Conservation (phyloP, 1,139 yeast genomes). For the Candida dubliniensis region DNA sequence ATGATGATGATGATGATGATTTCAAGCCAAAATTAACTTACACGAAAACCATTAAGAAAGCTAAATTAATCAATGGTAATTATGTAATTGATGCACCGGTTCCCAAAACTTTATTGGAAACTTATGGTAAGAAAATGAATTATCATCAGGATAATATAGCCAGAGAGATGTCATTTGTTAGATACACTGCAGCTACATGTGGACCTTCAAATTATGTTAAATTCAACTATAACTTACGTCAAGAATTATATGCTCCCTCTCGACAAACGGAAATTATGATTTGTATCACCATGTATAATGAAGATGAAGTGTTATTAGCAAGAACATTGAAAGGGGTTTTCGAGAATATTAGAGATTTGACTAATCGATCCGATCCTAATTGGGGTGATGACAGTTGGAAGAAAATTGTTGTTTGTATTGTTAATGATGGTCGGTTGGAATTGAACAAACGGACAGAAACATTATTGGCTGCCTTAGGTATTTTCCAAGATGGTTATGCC, state of each 20-base stretch:
- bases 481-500: constrained; percentile 81
- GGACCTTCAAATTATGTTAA: constrained; percentile 64
- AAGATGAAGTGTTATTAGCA: constrained; percentile 70
- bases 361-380: constrained; percentile 54
- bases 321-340: constrained; percentile 77
- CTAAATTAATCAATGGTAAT: constrained; percentile 65
- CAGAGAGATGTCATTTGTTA: constrained; percentile 72
- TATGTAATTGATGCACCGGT: constrained; percentile 80
- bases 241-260: constrained; percentile 62
- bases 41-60: constrained; percentile 50
- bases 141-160: constrained; percentile 27
- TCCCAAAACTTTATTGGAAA: constrained; percentile 56
- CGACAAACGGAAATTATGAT: constrained; percentile 72
- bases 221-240: constrained; percentile 66
- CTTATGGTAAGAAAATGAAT: constrained; percentile 49
- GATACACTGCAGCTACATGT: constrained; percentile 81
- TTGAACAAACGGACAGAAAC: constrained; percentile 65
- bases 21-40: constrained; percentile 45
- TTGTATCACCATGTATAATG: constrained; percentile 80
- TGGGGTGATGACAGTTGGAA: constrained; percentile 88
- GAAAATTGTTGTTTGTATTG: constrained; percentile 69
- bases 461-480: constrained; percentile 69
- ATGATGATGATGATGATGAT: constrained; percentile 38
- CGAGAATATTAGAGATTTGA: constrained; percentile 65
- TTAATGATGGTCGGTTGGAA: constrained; percentile 76